Percentiles rank a stretch among this genome's conserved stretches.
These are phyloP conservation scores for Coprinellus micaceus DNA, from an alignment of 768 basidiomycete genomes.

Conservation along the genomic window DNA sequence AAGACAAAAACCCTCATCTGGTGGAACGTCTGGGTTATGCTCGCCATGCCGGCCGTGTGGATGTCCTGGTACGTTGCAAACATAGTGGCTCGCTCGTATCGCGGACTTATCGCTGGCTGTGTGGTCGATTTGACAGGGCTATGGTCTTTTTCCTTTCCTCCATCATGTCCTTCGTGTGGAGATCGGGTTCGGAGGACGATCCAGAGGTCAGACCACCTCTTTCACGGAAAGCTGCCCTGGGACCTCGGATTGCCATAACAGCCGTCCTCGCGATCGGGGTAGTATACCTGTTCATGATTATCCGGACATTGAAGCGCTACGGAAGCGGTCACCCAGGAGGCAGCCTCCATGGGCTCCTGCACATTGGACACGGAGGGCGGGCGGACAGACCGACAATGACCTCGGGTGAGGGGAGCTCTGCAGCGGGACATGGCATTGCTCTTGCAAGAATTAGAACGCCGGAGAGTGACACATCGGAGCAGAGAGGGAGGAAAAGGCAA, in stretches of 20 bases:
- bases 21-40: slow-evolving; percentile 36
- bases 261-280: slow-evolving; percentile 53
- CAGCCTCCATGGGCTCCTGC: slow-evolving; percentile 13
- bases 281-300: slow-evolving; percentile 57
- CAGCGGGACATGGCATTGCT: slow-evolving; percentile 4
- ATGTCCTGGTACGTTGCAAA: slow-evolving; percentile 51
- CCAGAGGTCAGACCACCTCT: slow-evolving; percentile 33
- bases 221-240: slow-evolving; percentile 36
- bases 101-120: too few relatives aligned
- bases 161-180: slow-evolving; percentile 71
- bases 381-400: slow-evolving; percentile 4
- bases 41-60: slow-evolving; percentile 61
- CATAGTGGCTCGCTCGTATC: too few relatives aligned
- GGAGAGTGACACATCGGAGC: slow-evolving; percentile 20
- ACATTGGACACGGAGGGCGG: slow-evolving; percentile 5
- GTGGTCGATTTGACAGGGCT: slow-evolving; percentile 37
- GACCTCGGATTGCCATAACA: slow-evolving; percentile 54
- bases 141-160: slow-evolving; percentile 62
- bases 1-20: slow-evolving; percentile 30
- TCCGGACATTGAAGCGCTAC: slow-evolving; percentile 60
- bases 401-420: slow-evolving; percentile 2
- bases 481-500: slow-evolving; percentile 26
- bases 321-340: slow-evolving; percentile 30
- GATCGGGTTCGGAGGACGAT: slow-evolving; percentile 51
- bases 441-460: slow-evolving; percentile 5